These are phyloP conservation scores for Aaosphaeria arxii DNA, from an alignment of 2,329 filamentous ascomycete species.

Conservation along the genomic window DNA sequence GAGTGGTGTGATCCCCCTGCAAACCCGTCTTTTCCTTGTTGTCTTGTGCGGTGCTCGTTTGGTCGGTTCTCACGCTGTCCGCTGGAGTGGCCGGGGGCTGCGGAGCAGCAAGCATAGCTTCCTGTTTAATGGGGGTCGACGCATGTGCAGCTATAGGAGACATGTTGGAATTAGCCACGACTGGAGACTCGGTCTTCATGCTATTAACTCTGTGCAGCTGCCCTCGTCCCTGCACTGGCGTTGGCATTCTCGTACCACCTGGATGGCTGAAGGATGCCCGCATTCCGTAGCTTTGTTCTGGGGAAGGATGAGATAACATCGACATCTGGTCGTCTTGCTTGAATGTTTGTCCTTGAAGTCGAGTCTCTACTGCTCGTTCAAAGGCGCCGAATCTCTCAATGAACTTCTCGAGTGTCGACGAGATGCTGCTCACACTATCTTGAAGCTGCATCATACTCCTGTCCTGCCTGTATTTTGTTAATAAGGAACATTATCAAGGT, in stretches of 20 bases:
- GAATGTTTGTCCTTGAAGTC: constrained; percentile 15
- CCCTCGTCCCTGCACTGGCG: constrained; percentile 23
- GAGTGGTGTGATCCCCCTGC: constrained; percentile 82
- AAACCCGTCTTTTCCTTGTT: constrained; percentile 47
- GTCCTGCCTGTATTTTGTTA: constrained; percentile 40
- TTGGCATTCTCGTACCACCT: constrained; percentile 23
- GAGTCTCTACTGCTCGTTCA: constrained; percentile 30
- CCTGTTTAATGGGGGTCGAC: constrained; percentile 31
- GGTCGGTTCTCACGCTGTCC: constrained; percentile 28
- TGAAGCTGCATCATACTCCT: constrained; percentile 51
- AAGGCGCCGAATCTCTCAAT: constrained; percentile 30
- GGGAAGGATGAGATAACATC: constrained; percentile 24
- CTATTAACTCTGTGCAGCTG: constrained; percentile 26
- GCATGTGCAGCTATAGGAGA: constrained; percentile 20
- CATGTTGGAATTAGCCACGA: constrained; percentile 20
- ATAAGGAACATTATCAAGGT: constrained; percentile 4
- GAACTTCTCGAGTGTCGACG: constrained; percentile 26
- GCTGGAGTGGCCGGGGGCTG: constrained; percentile 32
- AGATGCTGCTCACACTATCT: constrained; percentile 40
- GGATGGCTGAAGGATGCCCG: constrained; percentile 20
- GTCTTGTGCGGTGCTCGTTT: constrained; percentile 13
- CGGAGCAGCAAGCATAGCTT: constrained; percentile 16
- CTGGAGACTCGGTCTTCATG: constrained; percentile 35
- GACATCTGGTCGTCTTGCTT: constrained; percentile 8
- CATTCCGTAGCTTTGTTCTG: constrained; percentile 21